Evolutionary conservation across 768 basidiomycete genomes (phyloP).

Genomic region (Rhizopogon roseolus): DNA sequence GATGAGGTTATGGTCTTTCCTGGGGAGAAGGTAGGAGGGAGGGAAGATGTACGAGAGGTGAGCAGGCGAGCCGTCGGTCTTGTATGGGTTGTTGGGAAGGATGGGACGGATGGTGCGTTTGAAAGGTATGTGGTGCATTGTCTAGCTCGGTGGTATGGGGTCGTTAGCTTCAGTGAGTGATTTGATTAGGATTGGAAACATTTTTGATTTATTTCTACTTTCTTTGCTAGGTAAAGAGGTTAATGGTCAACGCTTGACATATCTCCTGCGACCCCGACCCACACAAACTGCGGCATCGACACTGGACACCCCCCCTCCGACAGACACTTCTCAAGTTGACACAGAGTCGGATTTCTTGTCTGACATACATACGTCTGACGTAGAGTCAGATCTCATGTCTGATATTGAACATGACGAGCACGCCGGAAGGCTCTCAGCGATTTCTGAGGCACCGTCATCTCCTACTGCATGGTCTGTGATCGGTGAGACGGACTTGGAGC

Average conservation of each 20-base stretch:
- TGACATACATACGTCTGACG: slow-evolving; percentile 47
- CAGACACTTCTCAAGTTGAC: slow-evolving; percentile 52
- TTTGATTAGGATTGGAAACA: neutral
- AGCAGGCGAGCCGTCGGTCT: slow-evolving; percentile 60
- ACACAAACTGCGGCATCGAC: slow-evolving; percentile 43
- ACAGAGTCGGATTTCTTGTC: slow-evolving; percentile 51
- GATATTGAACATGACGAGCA: slow-evolving; percentile 18
- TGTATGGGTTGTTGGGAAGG: slow-evolving; percentile 57
- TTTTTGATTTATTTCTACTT: neutral
- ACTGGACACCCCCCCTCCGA: slow-evolving; percentile 69
- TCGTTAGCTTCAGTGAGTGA: slow-evolving; percentile 77
- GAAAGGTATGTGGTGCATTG: slow-evolving; percentile 81
- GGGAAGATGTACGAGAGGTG: slow-evolving; percentile 58
- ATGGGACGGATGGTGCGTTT: slow-evolving; percentile 52
- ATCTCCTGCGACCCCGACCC: slow-evolving; percentile 76
- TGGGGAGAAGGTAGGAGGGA: slow-evolving; percentile 47
- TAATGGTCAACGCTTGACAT: slow-evolving; percentile 60
- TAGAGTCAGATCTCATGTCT: slow-evolving; percentile 27
- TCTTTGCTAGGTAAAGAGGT: slow-evolving; percentile 36
- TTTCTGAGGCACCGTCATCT: slow-evolving; percentile 22
- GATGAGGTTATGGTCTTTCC: slow-evolving; percentile 32
- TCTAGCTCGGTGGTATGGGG: slow-evolving; percentile 71
- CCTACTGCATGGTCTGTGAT: slow-evolving; percentile 36
- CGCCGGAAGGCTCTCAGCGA: slow-evolving; percentile 16
- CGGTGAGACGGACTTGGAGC: slow-evolving; percentile 23